Evolutionary conservation across 163 green algal species (phyloP), one percentile per base, ranked within the genome.

Genomic region (Scenedesmus sp.): DNA sequence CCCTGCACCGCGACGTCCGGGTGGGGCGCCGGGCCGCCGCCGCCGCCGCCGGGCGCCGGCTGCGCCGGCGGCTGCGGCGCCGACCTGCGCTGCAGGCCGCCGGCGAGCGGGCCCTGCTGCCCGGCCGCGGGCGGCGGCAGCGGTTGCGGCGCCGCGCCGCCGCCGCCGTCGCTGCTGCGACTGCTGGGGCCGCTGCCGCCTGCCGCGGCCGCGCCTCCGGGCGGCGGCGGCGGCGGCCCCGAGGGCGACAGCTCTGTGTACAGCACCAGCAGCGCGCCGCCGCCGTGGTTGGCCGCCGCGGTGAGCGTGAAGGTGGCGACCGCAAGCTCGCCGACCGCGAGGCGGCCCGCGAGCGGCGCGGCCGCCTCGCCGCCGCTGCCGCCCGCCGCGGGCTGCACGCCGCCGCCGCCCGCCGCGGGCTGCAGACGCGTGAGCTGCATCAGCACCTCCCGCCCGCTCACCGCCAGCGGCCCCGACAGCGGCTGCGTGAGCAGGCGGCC

Each of bases 401-500:
- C 34, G 33, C 34, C 53, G 60, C 50, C 36, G 56, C n/a, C 56
- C 39, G 56, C 56, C 39, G 56, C 56, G 15, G 58, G 58, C 33
- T 26, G 69, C 69, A 77, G 69, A 14, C 47, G 33, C 13, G 53
- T 58, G n/a, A 77, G 69, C 36, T 66, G 69, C 69, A 77, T 66
- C 5, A 77, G 36, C 36, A 77, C 69, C 28, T 77, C 69, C n/a
- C 54, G 28, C 14, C 47, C 39, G 22, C 53, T 42, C 15, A 26
- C 69, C 63, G 69, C 14, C 28, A 77, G 6, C 45, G 69, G 63
- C 28, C 63, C 44, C 9, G 69, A 67, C 50, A 77, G 54, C 1
- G 69, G 69, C 69, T 77, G 69, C 64, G 69, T 77, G 36, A 77
- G 69, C 69, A 77, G 33, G 53, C 36, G 15, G 24, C 69, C 69